These are phyloP conservation scores for Vigna nakashimae DNA, from an alignment of 306 rosid genomes.

Conservation along the genomic window DNA sequence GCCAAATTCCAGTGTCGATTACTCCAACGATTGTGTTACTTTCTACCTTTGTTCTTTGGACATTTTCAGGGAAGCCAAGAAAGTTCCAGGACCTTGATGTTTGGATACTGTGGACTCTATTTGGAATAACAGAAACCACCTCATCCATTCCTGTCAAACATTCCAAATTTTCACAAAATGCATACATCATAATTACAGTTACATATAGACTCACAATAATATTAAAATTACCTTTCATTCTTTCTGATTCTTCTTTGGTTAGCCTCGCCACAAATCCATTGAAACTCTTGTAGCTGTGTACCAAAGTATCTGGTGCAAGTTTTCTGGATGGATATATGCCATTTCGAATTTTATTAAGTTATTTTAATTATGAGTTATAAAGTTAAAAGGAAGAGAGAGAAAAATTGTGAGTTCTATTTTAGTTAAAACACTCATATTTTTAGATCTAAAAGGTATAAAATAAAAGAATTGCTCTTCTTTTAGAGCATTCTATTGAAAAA, in stretches of 20 bases:
- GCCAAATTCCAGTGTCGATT: conserved; percentile 49
- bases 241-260: not conserved
- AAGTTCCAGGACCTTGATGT: conserved; percentile 3
- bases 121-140: conserved; percentile 3
- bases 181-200: not conserved
- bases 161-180: not conserved
- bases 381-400: no score
- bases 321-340: not conserved
- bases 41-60: not conserved
- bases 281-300: conserved; percentile 5
- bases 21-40: conserved; percentile 30
- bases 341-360: not conserved
- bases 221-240: not conserved
- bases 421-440: not conserved
- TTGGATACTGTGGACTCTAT: not conserved
- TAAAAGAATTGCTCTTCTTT: not conserved
- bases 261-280: conserved; percentile 15
- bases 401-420: no score
- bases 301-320: not conserved
- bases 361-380: not conserved
- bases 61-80: not conserved
- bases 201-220: not conserved
- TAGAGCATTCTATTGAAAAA: no score
- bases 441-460: not conserved
- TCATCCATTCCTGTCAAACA: not conserved